These are phyloP conservation scores for Globisporangium apiculatum DNA, from an alignment of 352 stramenopile species.

Conservation along the genomic window DNA sequence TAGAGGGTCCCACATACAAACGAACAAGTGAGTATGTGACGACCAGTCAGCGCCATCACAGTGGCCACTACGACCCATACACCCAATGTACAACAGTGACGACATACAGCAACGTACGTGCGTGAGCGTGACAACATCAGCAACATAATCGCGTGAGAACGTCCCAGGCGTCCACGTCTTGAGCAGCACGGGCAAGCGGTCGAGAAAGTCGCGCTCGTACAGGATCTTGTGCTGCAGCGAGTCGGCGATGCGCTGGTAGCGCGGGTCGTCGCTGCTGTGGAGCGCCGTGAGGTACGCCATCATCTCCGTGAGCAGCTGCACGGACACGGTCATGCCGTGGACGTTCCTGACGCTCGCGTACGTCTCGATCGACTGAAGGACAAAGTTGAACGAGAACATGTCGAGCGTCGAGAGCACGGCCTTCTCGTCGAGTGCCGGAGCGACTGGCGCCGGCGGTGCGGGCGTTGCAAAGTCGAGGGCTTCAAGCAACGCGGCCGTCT, in stretches of 20 bases:
- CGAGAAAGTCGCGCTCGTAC: slow-evolving; percentile 84
- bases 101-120: slow-evolving; percentile 39
- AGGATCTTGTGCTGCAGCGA: slow-evolving; percentile 87
- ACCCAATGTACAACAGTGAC: background rate
- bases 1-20: slow-evolving; percentile 12
- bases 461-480: slow-evolving; percentile 47
- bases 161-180: slow-evolving; percentile 68
- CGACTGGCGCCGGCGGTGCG: slow-evolving; percentile 25
- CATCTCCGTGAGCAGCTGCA: slow-evolving; percentile 79
- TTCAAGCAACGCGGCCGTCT: slow-evolving; percentile 38
- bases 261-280: slow-evolving; percentile 55
- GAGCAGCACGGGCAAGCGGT: slow-evolving; percentile 72
- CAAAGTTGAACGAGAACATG: slow-evolving; percentile 91
- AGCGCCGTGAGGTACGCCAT: slow-evolving; percentile 82
- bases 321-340: slow-evolving; percentile 72
- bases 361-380: slow-evolving; percentile 84
- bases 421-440: slow-evolving; percentile 67
- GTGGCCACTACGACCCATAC: background rate
- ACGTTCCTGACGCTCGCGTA: slow-evolving; percentile 78
- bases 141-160: slow-evolving; percentile 60
- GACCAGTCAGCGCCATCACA: background rate
- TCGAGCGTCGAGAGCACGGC: slow-evolving; percentile 77
- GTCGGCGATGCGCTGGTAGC: slow-evolving; percentile 77
- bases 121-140: slow-evolving; percentile 80
- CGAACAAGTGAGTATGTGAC: background rate